Evolutionary conservation across 179 eudicot species (phyloP), one percentile per base, ranked within the genome.

Genomic region (Heliamphora ciliata): DNA sequence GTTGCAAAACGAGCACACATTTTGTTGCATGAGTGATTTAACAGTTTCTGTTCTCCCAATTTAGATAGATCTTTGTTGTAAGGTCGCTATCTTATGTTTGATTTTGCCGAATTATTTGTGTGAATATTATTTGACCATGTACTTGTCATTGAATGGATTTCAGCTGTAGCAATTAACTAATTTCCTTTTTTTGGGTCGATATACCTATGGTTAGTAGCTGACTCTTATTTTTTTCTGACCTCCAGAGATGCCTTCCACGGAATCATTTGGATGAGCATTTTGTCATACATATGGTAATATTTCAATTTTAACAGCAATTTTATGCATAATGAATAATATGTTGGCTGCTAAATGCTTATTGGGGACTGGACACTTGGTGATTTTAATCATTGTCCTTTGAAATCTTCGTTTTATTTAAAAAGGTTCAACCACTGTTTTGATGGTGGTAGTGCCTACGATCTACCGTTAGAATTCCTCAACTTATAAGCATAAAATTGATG

Each of bases 241-340:
- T 87, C 83, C 99, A 96, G 99, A 92, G 99, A 85, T 96, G 99
- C 84, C 97, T 96, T 81, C 92, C 94, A 15, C 88, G 91, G 81
- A 92, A 91, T 81, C 88, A 91, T 78, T 83, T 96, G 91, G 98
- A 96, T 81, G 99, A 96, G 87, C 98, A 96, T 89, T 83, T 96
- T 84, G 90, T 88, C 70, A 88, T 96, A 75, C 94, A 96, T 81
- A 92, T 91, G 99, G 99, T 96, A 94, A 83, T 83, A 50, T 21
- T 74, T 50, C 18, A 75, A 55, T 56, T 55, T 76, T 50, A 61
- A 73, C 73, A 50, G 46, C 63, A 50, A 46, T 31, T 14, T 73
- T 55, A 1, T 55, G 60, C 11, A 17, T 11, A 4, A 47, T n/a
- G 58, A 78, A 78, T 65, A 61, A n/a, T 77, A 15, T 61, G 46